Evolutionary conservation across 2,329 filamentous ascomycete genomes (phyloP).

Genomic region (Aspergillus felis): DNA sequence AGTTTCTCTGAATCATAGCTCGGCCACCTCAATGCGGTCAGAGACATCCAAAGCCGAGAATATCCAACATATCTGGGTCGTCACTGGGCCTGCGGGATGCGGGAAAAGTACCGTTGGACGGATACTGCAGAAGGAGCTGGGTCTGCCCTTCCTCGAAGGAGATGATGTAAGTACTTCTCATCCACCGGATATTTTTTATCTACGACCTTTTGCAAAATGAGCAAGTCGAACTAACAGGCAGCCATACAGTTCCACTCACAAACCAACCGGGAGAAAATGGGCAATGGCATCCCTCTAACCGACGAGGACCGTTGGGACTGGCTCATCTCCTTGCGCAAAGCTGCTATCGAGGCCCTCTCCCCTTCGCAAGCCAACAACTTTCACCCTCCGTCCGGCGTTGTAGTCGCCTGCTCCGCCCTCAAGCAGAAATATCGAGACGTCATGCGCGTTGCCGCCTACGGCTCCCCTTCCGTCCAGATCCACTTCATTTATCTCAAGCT

Average conservation of each 20-base stretch:
- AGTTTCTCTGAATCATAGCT: constrained; percentile 17
- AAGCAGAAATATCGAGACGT: constrained; percentile 97
- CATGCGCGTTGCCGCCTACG: constrained; percentile 75
- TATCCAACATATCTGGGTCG: constrained; percentile 70
- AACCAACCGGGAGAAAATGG: constrained; percentile 89
- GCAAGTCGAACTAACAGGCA: constrained; percentile 11
- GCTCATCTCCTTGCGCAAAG: constrained; percentile 74
- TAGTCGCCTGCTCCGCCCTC: constrained; percentile 91
- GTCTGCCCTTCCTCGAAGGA: constrained; percentile 70
- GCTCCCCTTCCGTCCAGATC: constrained; percentile 66
- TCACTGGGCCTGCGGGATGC: constrained; percentile 74
- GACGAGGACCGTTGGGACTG: constrained; percentile 98
- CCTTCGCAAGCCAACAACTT: constrained; percentile 35
- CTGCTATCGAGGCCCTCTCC: constrained; percentile 49
- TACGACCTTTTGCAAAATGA: neutral
- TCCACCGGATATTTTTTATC: neutral
- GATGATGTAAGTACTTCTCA: constrained; percentile 60
- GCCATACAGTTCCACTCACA: constrained; percentile 44
- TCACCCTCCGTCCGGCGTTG: constrained; percentile 65
- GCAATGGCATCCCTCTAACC: constrained; percentile 73
- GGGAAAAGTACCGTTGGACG: constrained; percentile 74
- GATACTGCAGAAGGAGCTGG: constrained; percentile 58
- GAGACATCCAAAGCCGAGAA: constrained; percentile 7
- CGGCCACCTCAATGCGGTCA: constrained; percentile 14
- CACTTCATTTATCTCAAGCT: constrained; percentile 93